Conservation (phyloP, 495 filamentous ascomycete species). For the Neurospora sp. region DNA sequence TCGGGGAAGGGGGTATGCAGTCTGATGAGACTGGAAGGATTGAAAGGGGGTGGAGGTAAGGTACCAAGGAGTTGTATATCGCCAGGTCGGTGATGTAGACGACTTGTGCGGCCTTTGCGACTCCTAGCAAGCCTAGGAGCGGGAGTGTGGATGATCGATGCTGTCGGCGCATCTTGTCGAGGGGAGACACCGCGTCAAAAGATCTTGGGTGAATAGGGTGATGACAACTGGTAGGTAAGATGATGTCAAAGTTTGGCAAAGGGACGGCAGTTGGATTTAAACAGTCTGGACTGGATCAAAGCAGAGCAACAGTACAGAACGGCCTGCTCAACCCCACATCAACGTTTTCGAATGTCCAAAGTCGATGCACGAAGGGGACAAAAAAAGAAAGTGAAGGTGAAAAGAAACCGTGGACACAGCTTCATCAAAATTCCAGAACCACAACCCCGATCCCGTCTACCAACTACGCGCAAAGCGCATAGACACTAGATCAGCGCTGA, state of each 20-base stretch:
- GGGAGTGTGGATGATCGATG: constrained; percentile 1
- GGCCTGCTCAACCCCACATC: neutral
- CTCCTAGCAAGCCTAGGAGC: constrained; percentile 4
- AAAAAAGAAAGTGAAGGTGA: too few species aligned
- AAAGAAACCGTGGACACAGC: too few species aligned
- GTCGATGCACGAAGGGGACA: too few species aligned
- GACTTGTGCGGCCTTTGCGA: constrained; percentile 8
- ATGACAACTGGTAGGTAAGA: neutral
- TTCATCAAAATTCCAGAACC: neutral
- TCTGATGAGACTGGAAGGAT: neutral
- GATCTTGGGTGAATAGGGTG: accelerated
- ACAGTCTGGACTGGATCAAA: neutral
- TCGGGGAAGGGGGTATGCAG: neutral
- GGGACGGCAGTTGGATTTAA: neutral
- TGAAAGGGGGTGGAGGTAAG: neutral
- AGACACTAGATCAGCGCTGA: neutral
- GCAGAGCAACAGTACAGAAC: neutral
- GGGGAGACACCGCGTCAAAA: neutral
- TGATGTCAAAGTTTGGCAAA: neutral
- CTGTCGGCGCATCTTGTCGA: constrained; percentile 9
- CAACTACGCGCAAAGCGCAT: neutral
- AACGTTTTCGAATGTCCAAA: too few species aligned
- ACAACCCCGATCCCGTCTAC: neutral
- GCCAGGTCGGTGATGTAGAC: constrained; percentile 36
- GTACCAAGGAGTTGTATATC: constrained; percentile 33